Percentiles rank a stretch among this genome's conserved stretches.
Evolutionary conservation across 2,329 filamentous ascomycete species (phyloP).

Genomic region (Penicillium expansum): DNA sequence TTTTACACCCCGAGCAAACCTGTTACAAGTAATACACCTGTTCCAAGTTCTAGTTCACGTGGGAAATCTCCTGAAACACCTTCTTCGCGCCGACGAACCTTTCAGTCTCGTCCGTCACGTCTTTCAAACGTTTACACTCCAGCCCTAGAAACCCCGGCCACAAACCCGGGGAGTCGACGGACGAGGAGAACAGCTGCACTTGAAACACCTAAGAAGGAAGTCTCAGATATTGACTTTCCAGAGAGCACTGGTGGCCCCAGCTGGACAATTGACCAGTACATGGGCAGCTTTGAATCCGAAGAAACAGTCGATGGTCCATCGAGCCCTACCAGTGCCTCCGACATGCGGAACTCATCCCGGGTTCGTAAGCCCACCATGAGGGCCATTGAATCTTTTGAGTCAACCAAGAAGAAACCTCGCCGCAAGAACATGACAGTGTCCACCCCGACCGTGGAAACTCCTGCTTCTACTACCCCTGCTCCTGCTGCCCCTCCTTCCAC

Average conservation of each 20-base stretch:
- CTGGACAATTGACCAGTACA: conserved; percentile 18
- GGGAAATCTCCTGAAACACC: conserved; percentile 11
- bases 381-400: conserved; percentile 28
- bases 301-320: conserved; percentile 10
- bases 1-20: conserved; percentile 14
- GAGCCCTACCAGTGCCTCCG: conserved; percentile 19
- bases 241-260: conserved; percentile 13
- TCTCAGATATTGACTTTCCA: conserved; percentile 14
- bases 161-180: conserved; percentile 13
- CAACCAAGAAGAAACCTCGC: conserved; percentile 11
- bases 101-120: conserved; percentile 24
- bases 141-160: conserved; percentile 14
- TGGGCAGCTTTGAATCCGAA: conserved; percentile 9
- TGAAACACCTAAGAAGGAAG: conserved; percentile 10
- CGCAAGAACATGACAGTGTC: conserved; percentile 2
- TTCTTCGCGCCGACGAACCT: conserved; percentile 13
- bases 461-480: not conserved
- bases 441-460: conserved; percentile 1
- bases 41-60: not conserved
- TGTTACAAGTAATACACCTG: conserved; percentile 6
- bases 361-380: conserved; percentile 31
- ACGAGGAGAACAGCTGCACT: conserved; percentile 15
- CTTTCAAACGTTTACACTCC: conserved; percentile 24
- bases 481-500: not conserved
- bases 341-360: conserved; percentile 27